These are phyloP conservation scores for Marvania coccoides DNA, from an alignment of 139 green algal species.

Conservation along the genomic window DNA sequence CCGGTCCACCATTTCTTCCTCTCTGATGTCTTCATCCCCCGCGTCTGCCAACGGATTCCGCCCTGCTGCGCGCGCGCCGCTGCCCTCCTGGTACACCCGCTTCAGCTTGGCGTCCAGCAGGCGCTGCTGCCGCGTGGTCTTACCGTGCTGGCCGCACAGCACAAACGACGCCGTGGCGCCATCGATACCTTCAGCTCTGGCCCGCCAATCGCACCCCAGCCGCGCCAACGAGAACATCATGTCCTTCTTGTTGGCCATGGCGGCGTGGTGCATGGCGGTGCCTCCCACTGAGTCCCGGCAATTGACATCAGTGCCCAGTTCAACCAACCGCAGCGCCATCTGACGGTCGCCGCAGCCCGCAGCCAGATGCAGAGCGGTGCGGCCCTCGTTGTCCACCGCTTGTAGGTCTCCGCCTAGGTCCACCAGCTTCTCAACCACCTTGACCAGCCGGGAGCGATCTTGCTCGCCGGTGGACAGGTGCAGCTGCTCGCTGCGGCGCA, in stretches of 20 bases:
- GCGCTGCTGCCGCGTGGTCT: constrained; percentile 47
- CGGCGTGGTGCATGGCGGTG: constrained; percentile 60
- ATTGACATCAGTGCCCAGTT: constrained; percentile 52
- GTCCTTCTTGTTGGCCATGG: constrained; percentile 65
- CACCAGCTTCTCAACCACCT: constrained; percentile 43
- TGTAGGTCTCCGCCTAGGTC: constrained; percentile 31
- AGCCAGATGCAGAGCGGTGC: constrained; percentile 45
- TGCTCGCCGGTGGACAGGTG: constrained; percentile 39
- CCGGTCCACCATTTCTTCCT: constrained; percentile 10
- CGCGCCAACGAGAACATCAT: constrained; percentile 56
- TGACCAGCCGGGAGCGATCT: constrained; percentile 16
- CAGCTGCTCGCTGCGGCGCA: constrained; percentile 35
- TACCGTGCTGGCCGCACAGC: constrained; percentile 54
- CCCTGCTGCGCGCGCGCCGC: constrained; percentile 13
- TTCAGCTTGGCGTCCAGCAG: constrained; percentile 57
- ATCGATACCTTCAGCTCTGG: constrained; percentile 50
- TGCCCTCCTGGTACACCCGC: constrained; percentile 34
- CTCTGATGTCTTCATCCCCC: constrained; percentile 7
- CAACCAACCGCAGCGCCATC: constrained; percentile 48
- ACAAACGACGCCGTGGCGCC: constrained; percentile 53
- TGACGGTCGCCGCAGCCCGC: constrained; percentile 43
- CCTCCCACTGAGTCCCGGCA: constrained; percentile 40
- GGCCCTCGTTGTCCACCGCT: constrained; percentile 43
- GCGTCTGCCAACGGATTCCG: constrained; percentile 20
- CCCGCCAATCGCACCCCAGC: constrained; percentile 54